These are phyloP conservation scores for Aspergillus steynii DNA, from an alignment of 495 filamentous ascomycete genomes.

Conservation along the genomic window DNA sequence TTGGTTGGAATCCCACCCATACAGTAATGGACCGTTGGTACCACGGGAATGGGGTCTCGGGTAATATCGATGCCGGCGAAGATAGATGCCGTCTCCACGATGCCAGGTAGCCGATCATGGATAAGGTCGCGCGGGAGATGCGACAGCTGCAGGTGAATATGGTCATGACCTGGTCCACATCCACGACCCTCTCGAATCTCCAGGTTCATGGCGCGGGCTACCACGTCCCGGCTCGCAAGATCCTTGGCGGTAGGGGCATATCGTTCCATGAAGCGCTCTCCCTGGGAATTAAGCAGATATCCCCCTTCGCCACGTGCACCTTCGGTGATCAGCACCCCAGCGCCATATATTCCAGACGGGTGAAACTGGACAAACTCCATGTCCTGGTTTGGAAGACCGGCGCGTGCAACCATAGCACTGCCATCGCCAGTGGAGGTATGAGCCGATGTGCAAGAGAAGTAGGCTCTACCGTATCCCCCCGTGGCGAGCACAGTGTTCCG, in stretches of 20 bases:
- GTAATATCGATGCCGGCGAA: constrained; percentile 95
- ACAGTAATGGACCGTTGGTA: constrained; percentile 98
- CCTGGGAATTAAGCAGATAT: constrained; percentile 93
- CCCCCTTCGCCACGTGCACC: constrained; percentile 98
- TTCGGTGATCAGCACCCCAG: constrained; percentile 97
- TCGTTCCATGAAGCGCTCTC: constrained; percentile 98
- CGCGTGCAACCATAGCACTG: constrained; percentile 97
- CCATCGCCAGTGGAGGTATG: constrained; percentile 98
- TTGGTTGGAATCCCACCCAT: constrained; percentile 98
- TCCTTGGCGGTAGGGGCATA: constrained; percentile 98
- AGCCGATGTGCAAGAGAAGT: constrained; percentile 96
- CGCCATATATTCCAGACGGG: constrained; percentile 98
- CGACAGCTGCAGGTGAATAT: constrained; percentile 94
- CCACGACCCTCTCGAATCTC: constrained; percentile 96
- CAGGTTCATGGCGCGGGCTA: constrained; percentile 94
- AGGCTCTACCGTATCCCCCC: constrained; percentile 93
- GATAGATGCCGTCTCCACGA: constrained; percentile 95
- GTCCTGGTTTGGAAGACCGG: constrained; percentile 97
- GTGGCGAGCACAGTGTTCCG: constrained; percentile 95
- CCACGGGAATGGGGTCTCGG: constrained; percentile 94
- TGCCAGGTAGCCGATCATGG: constrained; percentile 94
- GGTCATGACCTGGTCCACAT: constrained; percentile 93
- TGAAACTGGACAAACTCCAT: constrained; percentile 99
- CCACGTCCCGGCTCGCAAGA: constrained; percentile 88
- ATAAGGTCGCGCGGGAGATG: constrained; percentile 89